These are phyloP conservation scores for Helianthus tuberosus DNA, from an alignment of 129 eudicot species.

Conservation along the genomic window DNA sequence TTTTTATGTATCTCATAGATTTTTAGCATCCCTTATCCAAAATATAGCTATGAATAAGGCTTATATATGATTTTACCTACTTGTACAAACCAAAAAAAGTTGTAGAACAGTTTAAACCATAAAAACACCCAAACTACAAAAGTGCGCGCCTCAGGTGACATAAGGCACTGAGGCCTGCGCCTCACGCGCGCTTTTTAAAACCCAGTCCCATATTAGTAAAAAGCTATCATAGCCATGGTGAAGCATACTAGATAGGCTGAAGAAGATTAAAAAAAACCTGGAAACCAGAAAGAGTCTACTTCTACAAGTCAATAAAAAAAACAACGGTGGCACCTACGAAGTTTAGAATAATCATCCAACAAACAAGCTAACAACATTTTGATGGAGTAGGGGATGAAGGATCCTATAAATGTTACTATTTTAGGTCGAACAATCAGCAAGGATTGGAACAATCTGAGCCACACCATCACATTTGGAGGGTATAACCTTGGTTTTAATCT, in stretches of 20 bases:
- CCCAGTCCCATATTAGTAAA: too few species aligned
- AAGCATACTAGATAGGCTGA: background rate
- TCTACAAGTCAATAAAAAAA: constrained; percentile 13
- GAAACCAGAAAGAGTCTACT: background rate
- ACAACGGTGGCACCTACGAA: constrained; percentile 3
- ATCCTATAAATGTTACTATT: background rate
- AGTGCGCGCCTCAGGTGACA: too few species aligned
- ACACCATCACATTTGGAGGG: background rate
- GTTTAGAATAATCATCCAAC: background rate
- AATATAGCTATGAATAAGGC: too few species aligned
- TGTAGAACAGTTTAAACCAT: too few species aligned
- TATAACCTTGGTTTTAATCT: too few species aligned
- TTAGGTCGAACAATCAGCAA: background rate
- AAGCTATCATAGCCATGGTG: background rate
- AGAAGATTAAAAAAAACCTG: background rate
- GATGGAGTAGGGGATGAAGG: background rate
- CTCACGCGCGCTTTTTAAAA: too few species aligned
- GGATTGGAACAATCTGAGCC: background rate
- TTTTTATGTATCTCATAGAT: too few species aligned
- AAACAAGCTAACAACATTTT: constrained; percentile 16
- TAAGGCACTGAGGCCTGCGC: too few species aligned
- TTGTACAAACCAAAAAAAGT: too few species aligned
- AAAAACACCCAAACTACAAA: too few species aligned
- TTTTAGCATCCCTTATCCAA: too few species aligned
- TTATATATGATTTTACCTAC: too few species aligned